Conservation (phyloP, 345 rosid species). For the Eucalyptus polybractea region DNA sequence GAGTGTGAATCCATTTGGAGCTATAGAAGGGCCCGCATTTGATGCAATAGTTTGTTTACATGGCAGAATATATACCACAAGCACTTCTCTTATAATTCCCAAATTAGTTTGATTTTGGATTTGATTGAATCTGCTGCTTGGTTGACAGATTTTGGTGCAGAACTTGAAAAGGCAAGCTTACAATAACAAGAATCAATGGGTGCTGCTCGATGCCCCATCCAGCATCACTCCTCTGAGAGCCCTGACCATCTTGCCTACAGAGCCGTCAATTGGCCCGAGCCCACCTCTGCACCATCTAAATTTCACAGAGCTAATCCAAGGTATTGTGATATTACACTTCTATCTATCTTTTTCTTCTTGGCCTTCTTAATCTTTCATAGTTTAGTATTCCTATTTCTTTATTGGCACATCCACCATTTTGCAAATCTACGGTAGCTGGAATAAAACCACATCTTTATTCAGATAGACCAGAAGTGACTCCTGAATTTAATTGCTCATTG, state of each 20-base stretch:
- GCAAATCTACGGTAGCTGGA: neutral
- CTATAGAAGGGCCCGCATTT: neutral
- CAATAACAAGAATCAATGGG: constrained; percentile 4
- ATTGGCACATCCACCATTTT: neutral
- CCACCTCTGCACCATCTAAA: constrained; percentile 9
- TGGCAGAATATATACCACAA: neutral
- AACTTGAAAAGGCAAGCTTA: constrained; percentile 39
- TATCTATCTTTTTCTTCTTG: neutral
- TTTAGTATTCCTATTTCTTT: neutral
- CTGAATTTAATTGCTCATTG: neutral
- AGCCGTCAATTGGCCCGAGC: neutral
- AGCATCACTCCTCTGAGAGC: constrained; percentile 12
- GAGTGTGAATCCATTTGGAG: neutral
- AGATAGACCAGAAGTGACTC: neutral
- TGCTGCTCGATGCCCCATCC: neutral
- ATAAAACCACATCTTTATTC: neutral
- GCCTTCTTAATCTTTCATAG: neutral
- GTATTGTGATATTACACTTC: constrained; percentile 9
- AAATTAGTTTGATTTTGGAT: neutral
- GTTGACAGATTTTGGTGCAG: constrained; percentile 25
- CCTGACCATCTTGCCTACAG: constrained; percentile 10
- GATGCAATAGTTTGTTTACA: neutral
- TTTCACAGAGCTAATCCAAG: constrained; percentile 8
- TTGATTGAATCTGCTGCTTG: neutral
- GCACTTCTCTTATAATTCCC: neutral